A percentile compares a stretch with the other conserved stretches of the same genome.
These are phyloP conservation scores for Lactarius quietus DNA, from an alignment of 768 basidiomycete species.

Conservation along the genomic window DNA sequence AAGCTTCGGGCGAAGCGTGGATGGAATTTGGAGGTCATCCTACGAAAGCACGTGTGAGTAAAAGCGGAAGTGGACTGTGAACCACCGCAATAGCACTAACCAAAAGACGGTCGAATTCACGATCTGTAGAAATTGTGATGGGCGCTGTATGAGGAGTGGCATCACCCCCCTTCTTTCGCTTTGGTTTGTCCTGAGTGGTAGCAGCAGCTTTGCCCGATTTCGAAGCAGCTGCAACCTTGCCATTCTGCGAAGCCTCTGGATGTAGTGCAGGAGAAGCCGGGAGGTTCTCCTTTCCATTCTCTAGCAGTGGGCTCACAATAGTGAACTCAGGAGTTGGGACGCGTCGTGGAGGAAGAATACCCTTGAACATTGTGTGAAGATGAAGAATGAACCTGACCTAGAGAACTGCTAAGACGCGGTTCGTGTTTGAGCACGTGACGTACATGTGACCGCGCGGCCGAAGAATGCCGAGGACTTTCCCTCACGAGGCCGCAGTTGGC, in stretches of 20 bases:
- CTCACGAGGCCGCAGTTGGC: too few species aligned
- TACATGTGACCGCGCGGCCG: slow-evolving; percentile 21
- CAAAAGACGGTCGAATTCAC: slow-evolving; percentile 78
- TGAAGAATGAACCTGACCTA: neutral
- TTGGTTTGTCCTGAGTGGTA: slow-evolving; percentile 41
- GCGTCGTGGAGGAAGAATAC: slow-evolving; percentile 69
- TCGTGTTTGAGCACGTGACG: slow-evolving; percentile 23
- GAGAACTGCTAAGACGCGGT: slow-evolving; percentile 14
- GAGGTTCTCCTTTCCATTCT: slow-evolving; percentile 67
- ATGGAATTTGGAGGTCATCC: slow-evolving; percentile 89
- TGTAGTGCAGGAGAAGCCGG: slow-evolving; percentile 27
- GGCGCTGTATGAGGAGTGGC: slow-evolving; percentile 28
- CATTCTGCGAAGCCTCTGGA: slow-evolving; percentile 25
- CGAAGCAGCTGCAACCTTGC: slow-evolving; percentile 25
- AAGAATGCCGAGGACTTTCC: neutral
- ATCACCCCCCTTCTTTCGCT: slow-evolving; percentile 36
- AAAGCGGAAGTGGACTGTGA: neutral
- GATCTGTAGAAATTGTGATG: slow-evolving; percentile 46
- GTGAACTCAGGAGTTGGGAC: slow-evolving; percentile 66
- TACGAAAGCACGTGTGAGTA: slow-evolving; percentile 33
- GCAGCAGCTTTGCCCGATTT: slow-evolving; percentile 39
- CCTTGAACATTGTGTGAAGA: slow-evolving; percentile 67
- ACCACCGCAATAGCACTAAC: slow-evolving; percentile 41
- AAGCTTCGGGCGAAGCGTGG: slow-evolving; percentile 72
- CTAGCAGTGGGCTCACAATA: slow-evolving; percentile 54